phyloP scores from a whole-genome alignment of 495 filamentous ascomycete genomes.

The Trichocladium uniseriatum region DNA sequence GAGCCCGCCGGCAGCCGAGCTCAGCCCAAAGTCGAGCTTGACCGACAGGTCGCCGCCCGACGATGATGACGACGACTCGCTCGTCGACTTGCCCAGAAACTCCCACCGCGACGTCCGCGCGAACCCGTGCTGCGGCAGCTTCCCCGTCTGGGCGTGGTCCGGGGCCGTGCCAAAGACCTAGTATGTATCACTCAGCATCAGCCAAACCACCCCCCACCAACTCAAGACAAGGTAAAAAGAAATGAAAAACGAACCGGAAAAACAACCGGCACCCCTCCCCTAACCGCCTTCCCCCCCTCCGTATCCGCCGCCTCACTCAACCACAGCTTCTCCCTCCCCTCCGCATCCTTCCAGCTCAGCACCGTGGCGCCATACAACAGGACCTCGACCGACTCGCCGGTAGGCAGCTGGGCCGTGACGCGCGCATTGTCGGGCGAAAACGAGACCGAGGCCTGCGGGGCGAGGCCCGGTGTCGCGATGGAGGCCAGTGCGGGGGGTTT shows the following conservation, averaged over 20 bases:
- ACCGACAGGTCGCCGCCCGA: constrained; percentile 50
- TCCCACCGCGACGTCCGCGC: constrained; percentile 77
- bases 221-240: neutral
- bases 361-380: constrained; percentile 89
- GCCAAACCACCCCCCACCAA: too few species aligned
- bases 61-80: constrained; percentile 36
- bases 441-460: constrained; percentile 58
- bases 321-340: constrained; percentile 80
- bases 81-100: constrained; percentile 59
- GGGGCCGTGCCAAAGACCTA: constrained; percentile 90
- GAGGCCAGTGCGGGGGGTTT: constrained; percentile 70
- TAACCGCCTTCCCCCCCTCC: constrained; percentile 51
- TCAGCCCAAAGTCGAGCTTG: constrained; percentile 92
- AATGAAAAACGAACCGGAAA: constrained; percentile 63
- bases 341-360: constrained; percentile 76
- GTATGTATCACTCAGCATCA: neutral
- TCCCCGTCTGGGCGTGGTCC: constrained; percentile 56
- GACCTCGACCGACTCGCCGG: constrained; percentile 76
- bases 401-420: constrained; percentile 66
- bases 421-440: constrained; percentile 54
- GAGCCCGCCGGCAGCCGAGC: constrained; percentile 48
- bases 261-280: constrained; percentile 83
- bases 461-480: constrained; percentile 43
- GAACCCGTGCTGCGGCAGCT: constrained; percentile 91
- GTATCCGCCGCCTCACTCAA: constrained; percentile 64